Conservation (phyloP, 805 yeast species). For the Candida ortonii region DNA sequence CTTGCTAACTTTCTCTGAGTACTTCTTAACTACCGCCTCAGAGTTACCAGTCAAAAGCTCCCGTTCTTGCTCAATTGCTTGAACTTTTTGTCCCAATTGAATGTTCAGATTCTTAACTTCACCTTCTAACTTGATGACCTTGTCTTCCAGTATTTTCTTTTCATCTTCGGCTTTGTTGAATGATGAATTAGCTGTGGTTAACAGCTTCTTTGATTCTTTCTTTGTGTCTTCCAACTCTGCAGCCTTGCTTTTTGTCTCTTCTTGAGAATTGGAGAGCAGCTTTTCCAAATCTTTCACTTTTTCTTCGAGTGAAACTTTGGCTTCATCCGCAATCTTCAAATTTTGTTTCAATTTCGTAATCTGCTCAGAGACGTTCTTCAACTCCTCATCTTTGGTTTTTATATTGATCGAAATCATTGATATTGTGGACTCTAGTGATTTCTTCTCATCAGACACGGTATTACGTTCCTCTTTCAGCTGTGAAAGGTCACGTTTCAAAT, state of each 20-base stretch:
- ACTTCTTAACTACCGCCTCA: constrained; percentile 47
- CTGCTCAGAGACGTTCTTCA: constrained; percentile 8
- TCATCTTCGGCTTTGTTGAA: constrained; percentile 22
- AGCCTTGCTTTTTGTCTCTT: not conserved
- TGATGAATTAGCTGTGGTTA: constrained; percentile 10
- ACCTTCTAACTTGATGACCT: constrained; percentile 26
- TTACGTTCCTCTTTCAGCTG: constrained; percentile 27
- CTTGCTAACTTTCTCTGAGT: constrained; percentile 41
- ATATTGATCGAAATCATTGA: constrained; percentile 34
- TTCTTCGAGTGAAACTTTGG: constrained; percentile 1
- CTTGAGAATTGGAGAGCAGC: not conserved
- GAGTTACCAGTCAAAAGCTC: constrained; percentile 46
- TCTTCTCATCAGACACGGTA: constrained; percentile 31
- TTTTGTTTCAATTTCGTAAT: constrained; percentile 2
- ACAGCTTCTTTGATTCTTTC: constrained; percentile 18
- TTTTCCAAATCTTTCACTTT: not conserved
- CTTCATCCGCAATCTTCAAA: constrained; percentile 1
- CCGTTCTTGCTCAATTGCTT: constrained; percentile 52
- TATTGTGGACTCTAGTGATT: constrained; percentile 31
- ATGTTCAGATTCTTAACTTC: constrained; percentile 32
- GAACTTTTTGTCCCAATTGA: constrained; percentile 36
- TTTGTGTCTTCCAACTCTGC: constrained; percentile 21
- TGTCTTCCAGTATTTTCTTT: constrained; percentile 17
- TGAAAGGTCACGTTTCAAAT: constrained; percentile 24
- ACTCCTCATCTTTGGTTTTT: constrained; percentile 24